Evolutionary conservation across 2,329 filamentous ascomycete species (phyloP).

Genomic region (Microdochium trichocladiopsis): DNA sequence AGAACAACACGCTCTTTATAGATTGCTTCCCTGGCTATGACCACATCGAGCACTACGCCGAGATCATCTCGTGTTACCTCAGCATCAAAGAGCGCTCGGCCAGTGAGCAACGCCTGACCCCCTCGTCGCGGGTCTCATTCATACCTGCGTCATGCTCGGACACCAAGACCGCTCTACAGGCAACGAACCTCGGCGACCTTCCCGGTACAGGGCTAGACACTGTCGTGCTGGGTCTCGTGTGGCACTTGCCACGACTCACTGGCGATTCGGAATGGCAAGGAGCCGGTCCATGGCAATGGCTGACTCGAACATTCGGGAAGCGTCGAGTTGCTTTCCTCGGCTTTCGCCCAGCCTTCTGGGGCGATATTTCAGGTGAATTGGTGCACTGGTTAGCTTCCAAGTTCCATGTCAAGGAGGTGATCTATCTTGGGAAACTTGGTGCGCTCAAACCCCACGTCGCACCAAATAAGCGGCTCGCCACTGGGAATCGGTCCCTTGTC

Average conservation of each 20-base stretch:
- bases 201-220: conserved; percentile 4
- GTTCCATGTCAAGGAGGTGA: conserved; percentile 3
- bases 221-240: conserved; percentile 5
- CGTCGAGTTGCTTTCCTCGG: conserved; percentile 6
- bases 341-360: conserved; percentile 7
- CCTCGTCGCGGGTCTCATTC: conserved; percentile 4
- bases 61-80: conserved; percentile 6
- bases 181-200: conserved; percentile 4
- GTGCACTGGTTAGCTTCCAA: conserved; percentile 3
- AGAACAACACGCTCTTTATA: conserved; percentile 7
- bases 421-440: conserved; percentile 7
- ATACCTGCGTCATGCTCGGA: conserved; percentile 5
- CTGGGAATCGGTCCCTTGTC: conserved; percentile 3
- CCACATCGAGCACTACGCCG: conserved; percentile 10
- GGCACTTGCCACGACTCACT: conserved; percentile 3
- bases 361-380: conserved; percentile 7
- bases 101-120: conserved; percentile 1
- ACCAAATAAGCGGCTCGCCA: conserved; percentile 6
- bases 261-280: conserved; percentile 2
- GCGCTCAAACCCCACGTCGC: conserved; percentile 3
- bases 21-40: conserved; percentile 12
- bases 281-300: conserved; percentile 5
- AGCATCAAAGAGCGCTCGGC: conserved; percentile 1
- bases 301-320: conserved; percentile 1
- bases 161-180: conserved; percentile 1